Base-by-base conservation (phyloP, 306 rosid species). In the Prunus mira region DNA sequence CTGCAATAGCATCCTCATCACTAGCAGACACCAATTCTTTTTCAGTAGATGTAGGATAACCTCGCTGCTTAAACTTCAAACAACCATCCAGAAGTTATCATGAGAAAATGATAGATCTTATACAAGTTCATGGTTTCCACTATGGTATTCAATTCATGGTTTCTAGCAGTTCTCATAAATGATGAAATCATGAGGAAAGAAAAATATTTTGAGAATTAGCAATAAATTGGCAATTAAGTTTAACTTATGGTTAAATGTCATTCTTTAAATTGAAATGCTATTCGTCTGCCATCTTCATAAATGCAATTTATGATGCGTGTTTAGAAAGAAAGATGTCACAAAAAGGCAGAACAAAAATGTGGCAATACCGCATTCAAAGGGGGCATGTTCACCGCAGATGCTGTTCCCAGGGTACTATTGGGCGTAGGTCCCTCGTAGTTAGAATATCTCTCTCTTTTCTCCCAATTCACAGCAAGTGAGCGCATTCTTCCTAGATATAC, bases 1-100 rank as follows among this genome's bases (percentile, higher is more conserved):
- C 89, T 45, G 90, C 90, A 70, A 95, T 88, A 41, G 85, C 87
- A 87, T 91, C 98, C 81, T 90, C 99, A 75, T 92, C 99, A 25
- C 91, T 89, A 62, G 89, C 88, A 76, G 97, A 86, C 66, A 83
- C 84, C 1, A 90, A 88, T 65, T 93, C 97, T 78, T 88, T 95
- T 85, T 91, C 97, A 15, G 88, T 55, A 50, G 92, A 84, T 57
- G 83, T 78, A 76, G 86, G 77, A 86, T 83, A 88, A 70, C 90
- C 88, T 88, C 98, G 91, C 89, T 92, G 96, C 86, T 87, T 79
- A 60, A 84, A 80, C 82, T 73, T 83, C 60, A 61, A 57, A 41
- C 34, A 58, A 57, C 12, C 56, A 12, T 51, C 27, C 15, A 46
- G 57, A 57, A 41, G 38, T 10, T 43, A 45, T 45, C 67, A 58